Base-by-base conservation (phyloP, 306 rosid species). In the Glycine soja region DNA sequence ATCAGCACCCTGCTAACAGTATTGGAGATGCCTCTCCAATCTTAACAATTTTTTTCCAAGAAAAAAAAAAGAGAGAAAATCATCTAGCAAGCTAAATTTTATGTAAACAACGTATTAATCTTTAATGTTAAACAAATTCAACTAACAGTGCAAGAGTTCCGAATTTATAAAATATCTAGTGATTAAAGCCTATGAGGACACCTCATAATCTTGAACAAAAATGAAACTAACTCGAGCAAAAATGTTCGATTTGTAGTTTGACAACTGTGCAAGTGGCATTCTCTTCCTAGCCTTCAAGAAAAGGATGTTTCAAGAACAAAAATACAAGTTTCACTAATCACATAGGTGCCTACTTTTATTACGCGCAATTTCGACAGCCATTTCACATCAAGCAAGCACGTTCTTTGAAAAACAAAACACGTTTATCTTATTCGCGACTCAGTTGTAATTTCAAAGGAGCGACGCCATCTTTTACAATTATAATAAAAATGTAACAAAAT, bases 301-400 rank as follows among this genome's bases (percentile, higher is more conserved):
- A 4, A 56, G n/a, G 40, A 11, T 46, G 51, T 12, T 61, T 63
- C 8, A 43, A 46, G n/a, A 75, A 59, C 2, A 42, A 12, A n/a
- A 58, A 16, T 10, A 65, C 42, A 36, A 3, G 14, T 16, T 52
- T 16, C 8, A 19, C 54, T 4, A 42, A 67, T 78, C 50, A 70
- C 46, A 46, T 10, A 0, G 36, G 43, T 18, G 5, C 66, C 32
- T 48, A 59, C 46, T 50, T 58, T 24, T 24, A 14, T 50, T 19
- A 72, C 8, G 16, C 56, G 36, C n/a, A 59, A 47, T 59, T 63
- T 70, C 36, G 36, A 40, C 57, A 40, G 18, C 18, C 50, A 64
- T 52, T 75, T 63, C 64, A 59, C 62, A 57, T 46, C 65, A 52
- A 50, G 47, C 56, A 52, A 62, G 56, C 83, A 71, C 19, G 57